phyloP scores from a whole-genome alignment of 805 yeast species.

The Metschnikowia henanensis region DNA sequence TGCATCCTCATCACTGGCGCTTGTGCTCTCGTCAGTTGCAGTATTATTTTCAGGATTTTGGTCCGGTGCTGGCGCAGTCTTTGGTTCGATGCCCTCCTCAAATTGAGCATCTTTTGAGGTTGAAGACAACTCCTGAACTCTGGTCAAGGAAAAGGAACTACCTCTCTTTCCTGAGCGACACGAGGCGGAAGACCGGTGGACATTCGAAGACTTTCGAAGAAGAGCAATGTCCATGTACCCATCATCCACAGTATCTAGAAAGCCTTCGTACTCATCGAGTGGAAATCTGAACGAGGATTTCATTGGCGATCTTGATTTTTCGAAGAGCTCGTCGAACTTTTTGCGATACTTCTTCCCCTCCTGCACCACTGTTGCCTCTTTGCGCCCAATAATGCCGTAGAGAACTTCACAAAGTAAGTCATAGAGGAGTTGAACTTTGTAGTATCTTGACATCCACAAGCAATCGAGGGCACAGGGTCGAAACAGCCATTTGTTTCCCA shows the following conservation, averaged over 20 bases:
- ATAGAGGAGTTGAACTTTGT: conserved; percentile 67
- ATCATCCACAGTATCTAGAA: conserved; percentile 61
- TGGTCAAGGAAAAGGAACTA: conserved; percentile 12
- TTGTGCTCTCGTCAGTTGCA: conserved; percentile 20
- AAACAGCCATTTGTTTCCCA: conserved; percentile 72
- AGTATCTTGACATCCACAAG: conserved; percentile 60
- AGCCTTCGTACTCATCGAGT: conserved; percentile 52
- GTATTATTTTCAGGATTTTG: no score
- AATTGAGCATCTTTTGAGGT: not conserved
- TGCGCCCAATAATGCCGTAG: conserved; percentile 67
- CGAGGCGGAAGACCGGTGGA: conserved; percentile 25
- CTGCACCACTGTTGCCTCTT: conserved; percentile 52
- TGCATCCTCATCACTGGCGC: conserved; percentile 32
- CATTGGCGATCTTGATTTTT: conserved; percentile 23
- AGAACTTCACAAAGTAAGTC: conserved; percentile 68
- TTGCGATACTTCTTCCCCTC: conserved; percentile 40
- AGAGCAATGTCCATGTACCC: conserved; percentile 59
- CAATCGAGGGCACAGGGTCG: conserved; percentile 68
- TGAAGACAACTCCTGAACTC: conserved; percentile 5
- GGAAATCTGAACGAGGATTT: conserved; percentile 34
- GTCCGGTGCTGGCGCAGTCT: no score
- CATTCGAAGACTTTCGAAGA: conserved; percentile 45
- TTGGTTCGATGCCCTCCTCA: not conserved
- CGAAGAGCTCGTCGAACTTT: conserved; percentile 26
- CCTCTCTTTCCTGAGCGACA: conserved; percentile 20